These are phyloP conservation scores for Kazachstania kunashirensis DNA, from an alignment of 805 yeast species.

Conservation along the genomic window DNA sequence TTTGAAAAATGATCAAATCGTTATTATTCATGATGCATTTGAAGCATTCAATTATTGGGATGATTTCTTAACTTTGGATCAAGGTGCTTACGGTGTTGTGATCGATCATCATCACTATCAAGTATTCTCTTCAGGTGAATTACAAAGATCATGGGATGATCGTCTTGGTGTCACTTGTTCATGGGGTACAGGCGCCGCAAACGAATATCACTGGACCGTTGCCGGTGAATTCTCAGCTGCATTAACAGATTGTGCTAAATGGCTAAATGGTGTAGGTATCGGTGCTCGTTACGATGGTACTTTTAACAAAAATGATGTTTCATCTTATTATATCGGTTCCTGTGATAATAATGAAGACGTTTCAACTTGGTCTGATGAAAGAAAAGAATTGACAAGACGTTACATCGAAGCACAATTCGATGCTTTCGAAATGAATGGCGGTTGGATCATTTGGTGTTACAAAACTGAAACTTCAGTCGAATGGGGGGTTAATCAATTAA, in stretches of 20 bases:
- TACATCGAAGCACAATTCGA: constrained; percentile 87
- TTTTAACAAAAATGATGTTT: constrained; percentile 31
- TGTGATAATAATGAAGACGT: constrained; percentile 46
- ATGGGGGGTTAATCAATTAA: constrained; percentile 70
- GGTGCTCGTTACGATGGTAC: constrained; percentile 77
- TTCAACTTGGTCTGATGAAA: constrained; percentile 48
- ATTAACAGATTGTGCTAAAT: constrained; percentile 77
- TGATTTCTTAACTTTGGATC: constrained; percentile 36
- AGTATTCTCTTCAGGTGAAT: constrained; percentile 60
- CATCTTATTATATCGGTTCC: constrained; percentile 39
- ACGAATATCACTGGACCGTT: constrained; percentile 62
- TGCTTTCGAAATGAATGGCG: constrained; percentile 62
- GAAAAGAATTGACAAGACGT: constrained; percentile 49
- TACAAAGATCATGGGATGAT: constrained; percentile 47
- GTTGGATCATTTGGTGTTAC: constrained; percentile 94
- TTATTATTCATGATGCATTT: constrained; percentile 79
- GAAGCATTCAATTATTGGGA: constrained; percentile 54
- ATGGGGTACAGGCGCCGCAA: constrained; percentile 36
- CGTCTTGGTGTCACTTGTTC: constrained; percentile 49
- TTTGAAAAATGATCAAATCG: constrained; percentile 41
- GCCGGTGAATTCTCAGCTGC: constrained; percentile 92
- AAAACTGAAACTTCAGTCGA: constrained; percentile 76
- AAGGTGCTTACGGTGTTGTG: constrained; percentile 53
- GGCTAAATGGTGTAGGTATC: constrained; percentile 80
- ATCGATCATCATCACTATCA: constrained; percentile 89